Evolutionary conservation across 2,329 filamentous ascomycete species (phyloP).

Genomic region (Colletotrichum sidae): DNA sequence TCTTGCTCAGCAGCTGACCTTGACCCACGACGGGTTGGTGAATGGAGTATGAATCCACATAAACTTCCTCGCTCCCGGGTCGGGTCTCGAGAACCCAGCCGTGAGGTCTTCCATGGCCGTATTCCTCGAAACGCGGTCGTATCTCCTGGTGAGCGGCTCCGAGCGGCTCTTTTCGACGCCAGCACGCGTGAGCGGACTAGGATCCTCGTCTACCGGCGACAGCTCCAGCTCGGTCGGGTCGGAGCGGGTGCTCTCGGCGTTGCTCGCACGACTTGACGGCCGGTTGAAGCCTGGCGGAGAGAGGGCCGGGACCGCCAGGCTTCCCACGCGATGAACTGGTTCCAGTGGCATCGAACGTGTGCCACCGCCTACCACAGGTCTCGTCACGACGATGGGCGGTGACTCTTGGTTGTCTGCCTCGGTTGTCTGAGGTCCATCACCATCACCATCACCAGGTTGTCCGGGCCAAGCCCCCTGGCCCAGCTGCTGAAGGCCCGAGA

Average conservation of each 20-base stretch:
- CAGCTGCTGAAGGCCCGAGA: slow-evolving; percentile 16
- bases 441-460: slow-evolving; percentile 25
- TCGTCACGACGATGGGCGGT: slow-evolving; percentile 52
- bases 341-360: slow-evolving; percentile 23
- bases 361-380: slow-evolving; percentile 42
- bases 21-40: slow-evolving; percentile 69
- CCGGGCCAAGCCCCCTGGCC: slow-evolving; percentile 12
- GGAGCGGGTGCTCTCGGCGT: slow-evolving; percentile 43
- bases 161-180: slow-evolving; percentile 8
- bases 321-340: slow-evolving; percentile 37
- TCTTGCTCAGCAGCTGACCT: slow-evolving; percentile 48
- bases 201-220: slow-evolving; percentile 39
- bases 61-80: slow-evolving; percentile 58
- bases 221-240: slow-evolving; percentile 45
- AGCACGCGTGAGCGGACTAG: neutral
- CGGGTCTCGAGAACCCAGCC: slow-evolving; percentile 55
- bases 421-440: slow-evolving; percentile 28
- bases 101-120: slow-evolving; percentile 45
- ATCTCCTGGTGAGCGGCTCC: slow-evolving; percentile 17
- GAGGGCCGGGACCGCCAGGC: slow-evolving; percentile 47
- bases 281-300: slow-evolving; percentile 44
- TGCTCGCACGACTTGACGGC: slow-evolving; percentile 45
- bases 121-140: slow-evolving; percentile 6
- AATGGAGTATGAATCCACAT: slow-evolving; percentile 69
- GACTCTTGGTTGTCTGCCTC: slow-evolving; percentile 39